These are phyloP conservation scores for Brassica carinata DNA, from an alignment of 345 rosid genomes.

Conservation along the genomic window DNA sequence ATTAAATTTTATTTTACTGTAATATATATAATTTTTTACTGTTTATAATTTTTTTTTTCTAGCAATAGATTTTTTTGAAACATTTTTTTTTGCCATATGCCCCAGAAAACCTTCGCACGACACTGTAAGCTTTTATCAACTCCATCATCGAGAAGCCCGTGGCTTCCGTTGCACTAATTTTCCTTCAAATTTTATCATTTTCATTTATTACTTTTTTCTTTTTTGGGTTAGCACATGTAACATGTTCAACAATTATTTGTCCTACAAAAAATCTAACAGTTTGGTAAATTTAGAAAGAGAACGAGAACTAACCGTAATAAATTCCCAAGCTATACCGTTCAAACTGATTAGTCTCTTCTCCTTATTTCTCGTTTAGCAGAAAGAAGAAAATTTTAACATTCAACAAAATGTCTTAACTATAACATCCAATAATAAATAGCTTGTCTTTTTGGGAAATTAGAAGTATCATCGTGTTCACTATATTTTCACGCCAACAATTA, in stretches of 20 bases:
- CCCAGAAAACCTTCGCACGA: too few species aligned
- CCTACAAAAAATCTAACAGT: slow-evolving; percentile 20
- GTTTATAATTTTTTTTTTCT: too few species aligned
- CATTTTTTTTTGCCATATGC: too few species aligned
- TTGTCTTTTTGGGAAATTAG: neutral
- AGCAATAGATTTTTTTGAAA: too few species aligned
- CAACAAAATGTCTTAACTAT: neutral
- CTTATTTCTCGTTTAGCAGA: slow-evolving; percentile 11
- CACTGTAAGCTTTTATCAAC: neutral
- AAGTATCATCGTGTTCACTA: neutral
- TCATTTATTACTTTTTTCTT: slow-evolving; percentile 12
- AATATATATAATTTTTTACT: too few species aligned
- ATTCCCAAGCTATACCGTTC: slow-evolving; percentile 13
- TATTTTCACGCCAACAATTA: neutral
- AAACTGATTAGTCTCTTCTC: slow-evolving; percentile 3
- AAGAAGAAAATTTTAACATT: slow-evolving; percentile 3
- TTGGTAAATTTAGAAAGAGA: slow-evolving; percentile 33
- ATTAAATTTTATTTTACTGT: too few species aligned
- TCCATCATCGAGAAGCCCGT: slow-evolving; percentile 22
- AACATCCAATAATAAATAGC: neutral
- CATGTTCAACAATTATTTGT: slow-evolving; percentile 23
- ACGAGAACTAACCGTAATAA: slow-evolving; percentile 33
- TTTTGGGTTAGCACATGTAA: slow-evolving; percentile 30
- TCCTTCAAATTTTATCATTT: neutral
- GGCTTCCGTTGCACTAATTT: slow-evolving; percentile 8